Conservation (phyloP, 768 basidiomycete genomes). For the Boletus pseudo-olivaceus region DNA sequence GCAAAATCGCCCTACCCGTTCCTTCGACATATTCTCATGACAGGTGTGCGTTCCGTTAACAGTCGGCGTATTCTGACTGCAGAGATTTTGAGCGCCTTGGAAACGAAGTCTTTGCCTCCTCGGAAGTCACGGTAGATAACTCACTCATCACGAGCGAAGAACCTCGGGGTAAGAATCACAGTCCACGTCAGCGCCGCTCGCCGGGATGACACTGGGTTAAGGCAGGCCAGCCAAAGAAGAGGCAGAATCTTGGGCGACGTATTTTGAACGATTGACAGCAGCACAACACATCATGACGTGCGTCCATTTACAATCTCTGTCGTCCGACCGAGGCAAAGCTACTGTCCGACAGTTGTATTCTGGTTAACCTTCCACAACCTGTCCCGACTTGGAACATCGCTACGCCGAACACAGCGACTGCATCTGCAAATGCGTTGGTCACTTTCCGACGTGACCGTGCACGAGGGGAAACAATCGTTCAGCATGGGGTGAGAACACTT, state of each 20-base stretch:
- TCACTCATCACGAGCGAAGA: conserved; percentile 21
- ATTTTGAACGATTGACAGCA: conserved; percentile 21
- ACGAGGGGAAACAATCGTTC: conserved; percentile 20
- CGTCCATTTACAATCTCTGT: background rate
- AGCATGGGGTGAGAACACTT: conserved; percentile 22
- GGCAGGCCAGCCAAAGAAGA: conserved; percentile 16
- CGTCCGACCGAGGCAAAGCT: background rate
- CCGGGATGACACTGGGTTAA: conserved; percentile 6
- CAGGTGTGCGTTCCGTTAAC: background rate
- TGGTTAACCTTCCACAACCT: conserved; percentile 28
- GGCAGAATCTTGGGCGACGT: conserved; percentile 20
- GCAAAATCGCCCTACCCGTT: background rate
- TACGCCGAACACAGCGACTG: conserved; percentile 17
- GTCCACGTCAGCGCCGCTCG: background rate
- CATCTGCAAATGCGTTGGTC: conserved; percentile 23
- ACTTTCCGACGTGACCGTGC: conserved; percentile 24
- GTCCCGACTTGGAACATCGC: conserved; percentile 18
- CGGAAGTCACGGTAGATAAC: conserved; percentile 21
- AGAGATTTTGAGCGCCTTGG: conserved; percentile 26
- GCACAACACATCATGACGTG: conserved; percentile 25
- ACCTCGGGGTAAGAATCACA: conserved; percentile 9
- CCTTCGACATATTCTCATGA: background rate
- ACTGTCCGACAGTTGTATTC: conserved; percentile 12
- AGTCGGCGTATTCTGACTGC: conserved; percentile 26
- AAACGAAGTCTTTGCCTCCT: conserved; percentile 25